Base-by-base conservation (phyloP, 179 eudicot species). In the Camellia oleifera region DNA sequence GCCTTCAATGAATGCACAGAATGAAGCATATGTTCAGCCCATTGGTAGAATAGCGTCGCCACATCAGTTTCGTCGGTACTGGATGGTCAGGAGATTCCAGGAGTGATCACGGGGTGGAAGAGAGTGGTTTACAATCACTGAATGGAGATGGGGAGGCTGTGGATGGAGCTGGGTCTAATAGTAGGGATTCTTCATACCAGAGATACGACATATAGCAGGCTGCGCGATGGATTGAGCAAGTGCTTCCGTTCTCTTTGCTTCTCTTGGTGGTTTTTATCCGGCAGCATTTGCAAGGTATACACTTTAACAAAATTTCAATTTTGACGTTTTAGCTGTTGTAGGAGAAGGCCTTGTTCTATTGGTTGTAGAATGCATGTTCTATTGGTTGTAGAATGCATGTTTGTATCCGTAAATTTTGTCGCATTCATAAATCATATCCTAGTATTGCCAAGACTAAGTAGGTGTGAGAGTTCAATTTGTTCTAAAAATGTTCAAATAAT, bases 131-230 rank as follows among this genome's bases (percentile, higher is more conserved):
- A 0, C 82, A 74, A 32, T 79, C 82, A 44, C 23, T 81, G 2
- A 81, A 67, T 75, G 88, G 83, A 32, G 82, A 86, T 81, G 82
- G 84, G 5, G 92, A 85, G 83, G 83, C 84, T 52, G 87, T 75
- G 50, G 92, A 85, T 79, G 92, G 79, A 0, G 69, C 45, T 74
- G 88, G 82, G 18, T 81, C 23, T 15, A 87, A 81, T 66, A 86
- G 79, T 69, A 85, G 91, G 80, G 97, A 93, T 76, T 60, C 88
- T 78, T 81, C 85, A 68, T 90, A 92, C 82, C 96, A 90, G 87
- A 84, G 97, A 88, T 93, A 93, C 82, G 96, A 92, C 70, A 92
- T 93, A 73, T 96, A 93, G 81, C 94, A 90, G 88, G 96, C 92
- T 79, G 94, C 94, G 4, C 85, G 93, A 64, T 92, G 93, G 94